A percentile compares a stretch with the other conserved stretches of the same genome.
Evolutionary conservation across 2,329 filamentous ascomycete species (phyloP).

Genomic region (Leptodontidium sp.): DNA sequence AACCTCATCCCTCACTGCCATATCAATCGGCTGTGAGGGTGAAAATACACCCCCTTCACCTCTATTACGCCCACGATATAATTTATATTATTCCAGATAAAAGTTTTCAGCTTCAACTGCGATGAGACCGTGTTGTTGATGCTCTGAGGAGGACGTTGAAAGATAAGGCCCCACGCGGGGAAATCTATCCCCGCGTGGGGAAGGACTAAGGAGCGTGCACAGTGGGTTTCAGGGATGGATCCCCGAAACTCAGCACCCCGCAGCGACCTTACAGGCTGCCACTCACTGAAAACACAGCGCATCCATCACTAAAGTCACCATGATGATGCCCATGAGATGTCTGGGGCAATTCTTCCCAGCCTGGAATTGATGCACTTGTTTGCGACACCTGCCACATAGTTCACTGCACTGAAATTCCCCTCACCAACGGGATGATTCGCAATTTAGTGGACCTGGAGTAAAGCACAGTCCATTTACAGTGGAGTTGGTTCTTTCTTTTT

Average conservation of each 20-base stretch:
- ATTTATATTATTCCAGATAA: background rate
- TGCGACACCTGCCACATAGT: background rate
- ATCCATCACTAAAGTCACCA: background rate
- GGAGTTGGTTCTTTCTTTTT: conserved; percentile 10
- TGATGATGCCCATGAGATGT: background rate
- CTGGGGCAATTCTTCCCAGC: background rate
- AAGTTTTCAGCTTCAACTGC: no score
- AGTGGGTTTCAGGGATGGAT: background rate
- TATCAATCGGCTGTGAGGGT: background rate
- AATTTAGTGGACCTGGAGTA: conserved; percentile 8
- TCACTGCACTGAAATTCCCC: background rate
- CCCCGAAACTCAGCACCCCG: conserved; percentile 8
- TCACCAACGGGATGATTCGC: background rate
- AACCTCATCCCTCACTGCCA: background rate
- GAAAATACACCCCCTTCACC: background rate
- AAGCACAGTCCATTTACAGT: conserved; percentile 18
- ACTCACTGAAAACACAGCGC: background rate
- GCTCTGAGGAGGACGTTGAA: background rate
- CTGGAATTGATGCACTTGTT: background rate
- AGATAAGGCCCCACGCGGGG: conserved; percentile 1
- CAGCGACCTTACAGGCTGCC: background rate
- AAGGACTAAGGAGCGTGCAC: background rate
- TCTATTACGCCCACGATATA: background rate
- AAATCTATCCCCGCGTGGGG: background rate
- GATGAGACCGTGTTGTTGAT: background rate